Conservation (phyloP, 805 yeast species). For the Saturnispora dispora region DNA sequence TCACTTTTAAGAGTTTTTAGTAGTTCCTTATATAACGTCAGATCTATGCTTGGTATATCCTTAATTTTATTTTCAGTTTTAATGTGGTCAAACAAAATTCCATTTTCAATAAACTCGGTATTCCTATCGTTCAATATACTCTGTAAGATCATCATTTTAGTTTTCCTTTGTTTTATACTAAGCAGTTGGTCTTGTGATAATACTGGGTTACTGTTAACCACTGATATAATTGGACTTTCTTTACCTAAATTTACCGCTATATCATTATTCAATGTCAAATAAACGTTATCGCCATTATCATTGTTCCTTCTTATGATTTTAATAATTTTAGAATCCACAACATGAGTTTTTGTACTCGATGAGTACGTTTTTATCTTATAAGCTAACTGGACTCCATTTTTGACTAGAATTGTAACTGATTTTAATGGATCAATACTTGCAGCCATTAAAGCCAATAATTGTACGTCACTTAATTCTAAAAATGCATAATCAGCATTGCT, state of each 20-base stretch:
- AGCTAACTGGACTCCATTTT: neutral
- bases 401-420: neutral
- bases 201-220: slow-evolving; percentile 1
- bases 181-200: slow-evolving; percentile 1
- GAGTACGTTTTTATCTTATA: slow-evolving; percentile 4
- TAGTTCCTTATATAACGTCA: neutral
- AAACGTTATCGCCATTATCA: neutral
- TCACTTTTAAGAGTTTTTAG: neutral
- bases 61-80: neutral
- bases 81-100: neutral
- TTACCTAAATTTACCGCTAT: slow-evolving; percentile 1
- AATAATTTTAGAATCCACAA: slow-evolving; percentile 2
- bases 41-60: neutral
- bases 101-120: neutral
- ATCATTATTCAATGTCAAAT: neutral
- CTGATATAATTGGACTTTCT: neutral
- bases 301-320: neutral
- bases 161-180: neutral
- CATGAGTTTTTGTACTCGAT: neutral
- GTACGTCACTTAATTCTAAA: neutral
- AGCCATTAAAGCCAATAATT: neutral
- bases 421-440: slow-evolving; percentile 2
- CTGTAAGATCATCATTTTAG: neutral
- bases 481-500: neutral
- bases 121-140: neutral